Evolutionary conservation across 1,139 yeast genomes (phyloP).

Genomic region (Debaryomycetaceae sp.): DNA sequence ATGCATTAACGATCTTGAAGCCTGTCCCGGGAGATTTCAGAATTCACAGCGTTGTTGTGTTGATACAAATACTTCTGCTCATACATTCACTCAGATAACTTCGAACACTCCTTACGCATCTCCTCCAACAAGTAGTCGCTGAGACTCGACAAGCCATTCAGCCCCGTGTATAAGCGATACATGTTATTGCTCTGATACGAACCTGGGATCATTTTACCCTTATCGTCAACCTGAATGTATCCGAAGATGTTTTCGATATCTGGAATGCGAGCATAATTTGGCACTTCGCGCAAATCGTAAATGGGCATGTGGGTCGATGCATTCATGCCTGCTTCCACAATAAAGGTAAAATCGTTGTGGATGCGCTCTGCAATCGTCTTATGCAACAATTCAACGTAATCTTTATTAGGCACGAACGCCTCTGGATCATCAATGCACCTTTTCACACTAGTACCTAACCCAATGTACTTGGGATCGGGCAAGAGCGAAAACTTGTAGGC

Average conservation of each 20-base stretch:
- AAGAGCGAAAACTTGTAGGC: conserved; percentile 18
- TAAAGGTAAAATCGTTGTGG: conserved; percentile 44
- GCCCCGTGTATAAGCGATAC: conserved; percentile 47
- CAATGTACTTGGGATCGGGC: conserved; percentile 19
- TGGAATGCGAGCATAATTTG: conserved; percentile 60
- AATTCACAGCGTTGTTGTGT: too few relatives aligned
- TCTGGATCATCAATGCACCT: conserved; percentile 11
- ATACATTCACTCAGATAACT: background rate
- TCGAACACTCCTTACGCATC: conserved; percentile 15
- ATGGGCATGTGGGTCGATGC: conserved; percentile 54
- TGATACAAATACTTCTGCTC: too few relatives aligned
- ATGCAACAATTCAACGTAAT: conserved; percentile 21
- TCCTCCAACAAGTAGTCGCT: conserved; percentile 44
- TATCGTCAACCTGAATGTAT: conserved; percentile 47
- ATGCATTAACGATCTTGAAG: too few relatives aligned
- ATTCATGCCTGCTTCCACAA: conserved; percentile 52
- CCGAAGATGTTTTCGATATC: conserved; percentile 68
- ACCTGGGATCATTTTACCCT: conserved; percentile 43
- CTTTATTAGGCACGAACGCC: conserved; percentile 15
- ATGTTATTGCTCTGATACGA: conserved; percentile 50
- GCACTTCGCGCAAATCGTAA: conserved; percentile 59
- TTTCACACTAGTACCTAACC: conserved; percentile 14
- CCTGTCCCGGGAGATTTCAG: too few relatives aligned
- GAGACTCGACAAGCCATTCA: conserved; percentile 45
- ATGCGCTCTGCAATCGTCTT: conserved; percentile 14